A percentile compares a stretch with the other conserved stretches of the same genome.
Evolutionary conservation across 1,139 yeast genomes (phyloP).

Genomic region (Hemisphaericaspora xylanilytica): DNA sequence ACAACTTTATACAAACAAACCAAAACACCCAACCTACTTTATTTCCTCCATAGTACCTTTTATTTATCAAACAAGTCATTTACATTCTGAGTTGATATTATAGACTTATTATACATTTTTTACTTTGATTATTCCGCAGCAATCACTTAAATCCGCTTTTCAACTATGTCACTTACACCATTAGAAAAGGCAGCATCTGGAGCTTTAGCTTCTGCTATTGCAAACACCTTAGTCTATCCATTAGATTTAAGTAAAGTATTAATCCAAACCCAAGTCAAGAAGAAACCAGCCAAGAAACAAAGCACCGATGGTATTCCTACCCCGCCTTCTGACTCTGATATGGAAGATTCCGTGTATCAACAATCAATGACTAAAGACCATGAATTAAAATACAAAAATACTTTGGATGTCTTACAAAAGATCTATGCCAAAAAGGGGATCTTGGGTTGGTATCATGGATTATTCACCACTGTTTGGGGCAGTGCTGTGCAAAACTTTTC

Average conservation of each 20-base stretch:
- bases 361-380: constrained; percentile 19
- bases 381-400: constrained; percentile 50
- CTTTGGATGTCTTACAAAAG: constrained; percentile 61
- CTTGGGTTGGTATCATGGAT: constrained; percentile 74
- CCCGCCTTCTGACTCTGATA: constrained; percentile 19
- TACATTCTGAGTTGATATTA: no score
- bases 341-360: constrained; percentile 28
- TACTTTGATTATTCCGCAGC: no score
- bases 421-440: constrained; percentile 61
- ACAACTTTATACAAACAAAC: no score
- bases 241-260: constrained; percentile 71
- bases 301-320: constrained; percentile 12
- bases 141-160: not conserved
- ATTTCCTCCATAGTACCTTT: no score
- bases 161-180: constrained; percentile 45
- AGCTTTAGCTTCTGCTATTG: constrained; percentile 78
- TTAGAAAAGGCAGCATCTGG: constrained; percentile 81
- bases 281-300: constrained; percentile 11
- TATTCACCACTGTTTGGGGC: constrained; percentile 67
- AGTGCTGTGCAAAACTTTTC: constrained; percentile 80
- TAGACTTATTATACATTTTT: no score
- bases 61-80: no score
- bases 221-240: constrained; percentile 78
- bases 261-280: constrained; percentile 63
- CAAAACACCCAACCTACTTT: no score